Evolutionary conservation across 768 basidiomycete genomes (phyloP).

Genomic region (Cystobasidium tubakii): DNA sequence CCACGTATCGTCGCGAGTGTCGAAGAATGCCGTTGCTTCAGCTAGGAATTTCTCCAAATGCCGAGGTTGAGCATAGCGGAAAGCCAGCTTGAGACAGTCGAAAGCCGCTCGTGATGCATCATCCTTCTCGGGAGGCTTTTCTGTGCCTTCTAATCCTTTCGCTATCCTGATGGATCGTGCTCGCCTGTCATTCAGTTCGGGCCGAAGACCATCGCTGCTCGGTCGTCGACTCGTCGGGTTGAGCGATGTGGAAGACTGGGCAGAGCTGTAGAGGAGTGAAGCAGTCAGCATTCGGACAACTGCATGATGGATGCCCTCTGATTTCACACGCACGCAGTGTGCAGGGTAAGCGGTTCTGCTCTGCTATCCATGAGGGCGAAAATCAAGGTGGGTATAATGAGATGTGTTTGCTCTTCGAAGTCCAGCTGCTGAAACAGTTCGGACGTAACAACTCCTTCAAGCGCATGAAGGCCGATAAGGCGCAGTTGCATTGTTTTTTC

Average conservation of each 20-base stretch:
- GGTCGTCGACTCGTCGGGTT: not conserved
- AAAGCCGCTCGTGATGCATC: conserved; percentile 2
- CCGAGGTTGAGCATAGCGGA: conserved; percentile 27
- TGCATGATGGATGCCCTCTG: too few relatives aligned
- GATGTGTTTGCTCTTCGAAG: not conserved
- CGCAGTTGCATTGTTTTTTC: conserved; percentile 11
- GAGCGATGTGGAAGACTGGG: not conserved
- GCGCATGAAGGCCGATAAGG: conserved; percentile 28
- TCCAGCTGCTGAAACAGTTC: conserved; percentile 18
- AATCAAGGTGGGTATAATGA: conserved; percentile 18
- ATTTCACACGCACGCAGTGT: not conserved
- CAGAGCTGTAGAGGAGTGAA: not conserved
- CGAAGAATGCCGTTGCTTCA: not conserved
- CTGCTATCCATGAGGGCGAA: conserved; percentile 14
- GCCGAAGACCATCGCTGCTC: conserved; percentile 10
- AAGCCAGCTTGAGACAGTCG: conserved; percentile 3
- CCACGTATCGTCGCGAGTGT: conserved; percentile 14
- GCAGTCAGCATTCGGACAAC: not conserved
- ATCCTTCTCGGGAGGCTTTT: conserved; percentile 6
- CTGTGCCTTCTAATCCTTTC: conserved; percentile 28
- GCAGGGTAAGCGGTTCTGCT: not conserved
- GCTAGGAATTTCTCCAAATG: conserved; percentile 18
- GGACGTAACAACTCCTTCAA: conserved; percentile 27
- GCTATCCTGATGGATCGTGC: conserved; percentile 23
- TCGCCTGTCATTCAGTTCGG: conserved; percentile 1